These are phyloP conservation scores for Melampsora americana DNA, from an alignment of 1,284 basidiomycete genomes.

Conservation along the genomic window DNA sequence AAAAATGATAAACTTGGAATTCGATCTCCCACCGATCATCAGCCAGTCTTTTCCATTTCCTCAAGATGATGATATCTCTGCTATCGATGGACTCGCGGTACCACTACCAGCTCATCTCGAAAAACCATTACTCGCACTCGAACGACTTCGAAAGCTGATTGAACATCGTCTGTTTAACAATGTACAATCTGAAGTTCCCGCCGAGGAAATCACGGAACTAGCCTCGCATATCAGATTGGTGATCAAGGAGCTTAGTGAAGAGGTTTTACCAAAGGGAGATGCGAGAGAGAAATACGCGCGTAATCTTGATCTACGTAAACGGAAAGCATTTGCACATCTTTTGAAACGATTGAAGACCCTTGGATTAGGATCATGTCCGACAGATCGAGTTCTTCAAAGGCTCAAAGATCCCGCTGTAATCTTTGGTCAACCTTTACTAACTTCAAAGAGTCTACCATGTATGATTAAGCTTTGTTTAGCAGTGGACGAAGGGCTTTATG, in stretches of 20 bases:
- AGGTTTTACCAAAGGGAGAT: conserved; percentile 62
- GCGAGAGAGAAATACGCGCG: conserved; percentile 69
- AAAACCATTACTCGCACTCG: conserved; percentile 45
- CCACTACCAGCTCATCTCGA: conserved; percentile 20
- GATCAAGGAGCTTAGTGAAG: conserved; percentile 63
- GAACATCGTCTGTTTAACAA: conserved; percentile 46
- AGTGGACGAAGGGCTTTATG: conserved; percentile 30
- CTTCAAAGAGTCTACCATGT: conserved; percentile 1
- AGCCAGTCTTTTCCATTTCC: not conserved
- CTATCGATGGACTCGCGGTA: not conserved
- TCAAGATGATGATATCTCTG: conserved; percentile 28
- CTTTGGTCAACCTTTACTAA: conserved; percentile 38
- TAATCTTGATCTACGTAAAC: conserved; percentile 71
- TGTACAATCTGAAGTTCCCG: conserved; percentile 37
- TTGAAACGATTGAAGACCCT: conserved; percentile 80
- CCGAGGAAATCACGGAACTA: conserved; percentile 61
- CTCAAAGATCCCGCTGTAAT: conserved; percentile 24
- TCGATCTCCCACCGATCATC: conserved; percentile 10
- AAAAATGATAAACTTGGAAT: conserved; percentile 44
- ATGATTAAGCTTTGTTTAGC: conserved; percentile 14
- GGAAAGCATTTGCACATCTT: conserved; percentile 85
- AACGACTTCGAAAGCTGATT: conserved; percentile 53
- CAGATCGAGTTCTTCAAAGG: conserved; percentile 37
- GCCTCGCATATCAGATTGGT: conserved; percentile 72
- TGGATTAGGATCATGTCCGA: conserved; percentile 61